phyloP scores from a whole-genome alignment of 2,329 filamentous ascomycete genomes.

The Xylaria sp. region DNA sequence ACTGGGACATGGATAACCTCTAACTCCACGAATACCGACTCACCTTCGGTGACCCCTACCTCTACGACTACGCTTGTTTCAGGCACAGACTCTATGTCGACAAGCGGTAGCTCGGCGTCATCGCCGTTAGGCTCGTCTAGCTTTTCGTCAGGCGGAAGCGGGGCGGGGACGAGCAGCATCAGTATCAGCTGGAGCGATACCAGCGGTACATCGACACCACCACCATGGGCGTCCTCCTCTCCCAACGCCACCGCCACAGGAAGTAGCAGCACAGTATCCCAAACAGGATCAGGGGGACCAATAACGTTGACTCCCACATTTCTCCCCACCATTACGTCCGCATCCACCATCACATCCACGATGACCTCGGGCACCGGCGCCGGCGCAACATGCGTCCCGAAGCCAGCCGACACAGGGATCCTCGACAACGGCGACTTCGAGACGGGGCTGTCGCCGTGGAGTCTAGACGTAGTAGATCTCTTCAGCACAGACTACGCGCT shows the following conservation, averaged over 20 bases:
- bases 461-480: slow-evolving; percentile 36
- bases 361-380: not conserved
- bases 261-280: not conserved
- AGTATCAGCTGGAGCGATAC: not conserved
- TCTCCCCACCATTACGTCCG: not conserved
- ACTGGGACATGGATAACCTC: not conserved
- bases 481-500: slow-evolving; percentile 35
- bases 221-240: not conserved
- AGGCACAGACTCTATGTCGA: not conserved
- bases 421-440: slow-evolving; percentile 41
- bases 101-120: not conserved
- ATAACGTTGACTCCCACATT: not conserved
- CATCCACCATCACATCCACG: not conserved
- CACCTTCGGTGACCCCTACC: not conserved
- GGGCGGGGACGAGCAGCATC: not conserved
- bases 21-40: too few species aligned
- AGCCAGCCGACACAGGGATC: slow-evolving; percentile 20
- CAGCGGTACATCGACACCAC: not conserved
- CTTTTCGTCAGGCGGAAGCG: not conserved
- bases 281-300: not conserved
- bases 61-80: slow-evolving; percentile 3
- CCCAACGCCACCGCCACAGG: not conserved
- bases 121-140: not conserved
- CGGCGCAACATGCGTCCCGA: slow-evolving; percentile 1
- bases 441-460: slow-evolving; percentile 36